phyloP scores from a whole-genome alignment of 495 filamentous ascomycete genomes.

The Penicillium fimorum region DNA sequence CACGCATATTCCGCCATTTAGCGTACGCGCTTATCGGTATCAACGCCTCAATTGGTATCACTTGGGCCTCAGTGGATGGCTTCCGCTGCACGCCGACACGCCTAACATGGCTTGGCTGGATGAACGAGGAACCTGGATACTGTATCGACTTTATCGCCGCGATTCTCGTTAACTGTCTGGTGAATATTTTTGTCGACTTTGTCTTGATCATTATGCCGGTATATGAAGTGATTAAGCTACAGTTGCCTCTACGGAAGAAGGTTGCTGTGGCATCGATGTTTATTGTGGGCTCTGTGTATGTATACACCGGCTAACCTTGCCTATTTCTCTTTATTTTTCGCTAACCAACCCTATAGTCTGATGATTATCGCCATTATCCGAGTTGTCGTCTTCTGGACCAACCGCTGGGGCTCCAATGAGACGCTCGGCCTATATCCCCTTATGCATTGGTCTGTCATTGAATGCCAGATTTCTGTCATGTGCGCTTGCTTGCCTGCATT shows the following conservation, averaged over 20 bases:
- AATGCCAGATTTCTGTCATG: constrained; percentile 31
- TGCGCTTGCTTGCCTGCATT: constrained; percentile 33
- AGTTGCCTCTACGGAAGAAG: constrained; percentile 33
- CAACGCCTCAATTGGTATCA: constrained; percentile 32
- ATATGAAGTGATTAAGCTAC: constrained; percentile 31
- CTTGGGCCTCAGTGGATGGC: constrained; percentile 31
- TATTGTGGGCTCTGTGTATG: constrained; percentile 31
- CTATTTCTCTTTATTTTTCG: not conserved
- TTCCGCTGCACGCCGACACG: constrained; percentile 36
- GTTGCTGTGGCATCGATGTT: constrained; percentile 36
- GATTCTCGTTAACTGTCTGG: constrained; percentile 28
- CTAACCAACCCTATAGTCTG: constrained; percentile 12
- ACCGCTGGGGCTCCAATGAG: constrained; percentile 27
- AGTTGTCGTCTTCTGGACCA: constrained; percentile 30
- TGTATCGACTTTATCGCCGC: constrained; percentile 32
- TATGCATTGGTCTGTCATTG: constrained; percentile 35
- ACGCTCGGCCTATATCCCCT: constrained; percentile 29
- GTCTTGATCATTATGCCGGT: constrained; percentile 33
- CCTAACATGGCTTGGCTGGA: constrained; percentile 35
- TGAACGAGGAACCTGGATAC: constrained; percentile 18
- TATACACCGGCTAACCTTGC: constrained; percentile 6
- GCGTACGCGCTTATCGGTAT: constrained; percentile 33
- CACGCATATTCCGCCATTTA: constrained; percentile 30
- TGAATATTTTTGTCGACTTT: constrained; percentile 33
- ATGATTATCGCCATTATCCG: constrained; percentile 33